These are phyloP conservation scores for Saccharomyces kudriavzevii DNA, from an alignment of 805 yeast genomes.

Conservation along the genomic window DNA sequence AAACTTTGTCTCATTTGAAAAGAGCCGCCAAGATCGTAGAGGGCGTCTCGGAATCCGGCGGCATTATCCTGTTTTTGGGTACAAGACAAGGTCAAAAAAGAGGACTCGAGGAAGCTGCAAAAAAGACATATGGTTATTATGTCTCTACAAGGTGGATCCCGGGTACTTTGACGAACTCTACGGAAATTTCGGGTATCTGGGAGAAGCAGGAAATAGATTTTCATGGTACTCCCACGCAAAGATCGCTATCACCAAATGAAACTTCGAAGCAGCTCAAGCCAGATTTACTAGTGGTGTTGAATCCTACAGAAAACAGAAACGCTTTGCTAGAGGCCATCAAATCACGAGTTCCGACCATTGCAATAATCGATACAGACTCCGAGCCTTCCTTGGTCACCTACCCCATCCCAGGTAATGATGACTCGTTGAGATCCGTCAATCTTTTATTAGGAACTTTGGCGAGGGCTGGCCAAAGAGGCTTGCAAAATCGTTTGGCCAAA, in stretches of 20 bases:
- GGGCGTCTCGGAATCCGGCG: constrained; percentile 78
- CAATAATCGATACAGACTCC: constrained; percentile 86
- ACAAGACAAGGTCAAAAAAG: constrained; percentile 70
- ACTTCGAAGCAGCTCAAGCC: constrained; percentile 63
- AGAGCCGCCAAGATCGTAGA: constrained; percentile 81
- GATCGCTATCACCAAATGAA: constrained; percentile 46
- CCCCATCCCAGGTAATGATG: constrained; percentile 95
- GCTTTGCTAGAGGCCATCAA: constrained; percentile 75
- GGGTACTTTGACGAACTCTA: constrained; percentile 83
- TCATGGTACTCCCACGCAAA: constrained; percentile 57
- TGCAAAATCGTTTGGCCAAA: constrained; percentile 44
- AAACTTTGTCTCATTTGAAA: constrained; percentile 65
- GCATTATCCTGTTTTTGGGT: constrained; percentile 77
- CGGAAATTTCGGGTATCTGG: constrained; percentile 51
- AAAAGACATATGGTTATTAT: constrained; percentile 68
- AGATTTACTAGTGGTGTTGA: constrained; percentile 76
- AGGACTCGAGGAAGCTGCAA: constrained; percentile 72
- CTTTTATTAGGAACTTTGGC: constrained; percentile 76
- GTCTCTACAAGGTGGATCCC: constrained; percentile 87
- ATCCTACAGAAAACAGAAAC: constrained; percentile 79
- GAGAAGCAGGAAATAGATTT: constrained; percentile 70
- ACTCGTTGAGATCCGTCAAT: constrained; percentile 72
- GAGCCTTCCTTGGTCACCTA: constrained; percentile 86
- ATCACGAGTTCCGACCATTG: constrained; percentile 84
- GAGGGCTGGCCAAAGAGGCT: constrained; percentile 77